These are phyloP conservation scores for Entoloma clypeatum DNA, from an alignment of 1,284 basidiomycete genomes.

Conservation along the genomic window DNA sequence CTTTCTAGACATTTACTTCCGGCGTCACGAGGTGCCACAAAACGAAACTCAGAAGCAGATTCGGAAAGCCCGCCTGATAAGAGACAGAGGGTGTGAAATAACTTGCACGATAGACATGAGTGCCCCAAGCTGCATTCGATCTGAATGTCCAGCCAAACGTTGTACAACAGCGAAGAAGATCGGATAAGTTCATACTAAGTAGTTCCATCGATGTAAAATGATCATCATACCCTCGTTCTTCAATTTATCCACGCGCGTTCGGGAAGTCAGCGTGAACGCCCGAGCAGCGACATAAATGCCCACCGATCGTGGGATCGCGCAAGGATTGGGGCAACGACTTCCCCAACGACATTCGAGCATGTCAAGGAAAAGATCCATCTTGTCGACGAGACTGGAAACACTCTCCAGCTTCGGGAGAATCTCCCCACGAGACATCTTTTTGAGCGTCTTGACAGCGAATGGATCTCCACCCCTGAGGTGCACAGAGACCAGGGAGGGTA, in stretches of 20 bases:
- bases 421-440: constrained; percentile 5
- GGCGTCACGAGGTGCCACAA: too few relatives aligned
- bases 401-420: not conserved
- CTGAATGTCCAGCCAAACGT: too few relatives aligned
- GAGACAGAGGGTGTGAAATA: too few relatives aligned
- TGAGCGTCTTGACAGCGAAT: not conserved
- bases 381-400: not conserved
- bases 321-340: not conserved
- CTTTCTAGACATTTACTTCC: too few relatives aligned
- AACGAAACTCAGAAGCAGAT: too few relatives aligned
- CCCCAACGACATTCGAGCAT: constrained; percentile 2
- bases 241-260: not conserved
- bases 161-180: too few relatives aligned
- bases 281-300: not conserved
- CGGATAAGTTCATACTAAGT: too few relatives aligned
- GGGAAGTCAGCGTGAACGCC: not conserved
- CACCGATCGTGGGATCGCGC: not conserved
- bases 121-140: too few relatives aligned
- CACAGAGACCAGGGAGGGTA: not conserved
- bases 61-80: too few relatives aligned
- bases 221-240: not conserved
- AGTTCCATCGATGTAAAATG: not conserved
- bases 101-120: too few relatives aligned
- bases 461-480: not conserved
- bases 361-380: not conserved